Conservation (phyloP, 345 rosid genomes). For the Viola odorata region DNA sequence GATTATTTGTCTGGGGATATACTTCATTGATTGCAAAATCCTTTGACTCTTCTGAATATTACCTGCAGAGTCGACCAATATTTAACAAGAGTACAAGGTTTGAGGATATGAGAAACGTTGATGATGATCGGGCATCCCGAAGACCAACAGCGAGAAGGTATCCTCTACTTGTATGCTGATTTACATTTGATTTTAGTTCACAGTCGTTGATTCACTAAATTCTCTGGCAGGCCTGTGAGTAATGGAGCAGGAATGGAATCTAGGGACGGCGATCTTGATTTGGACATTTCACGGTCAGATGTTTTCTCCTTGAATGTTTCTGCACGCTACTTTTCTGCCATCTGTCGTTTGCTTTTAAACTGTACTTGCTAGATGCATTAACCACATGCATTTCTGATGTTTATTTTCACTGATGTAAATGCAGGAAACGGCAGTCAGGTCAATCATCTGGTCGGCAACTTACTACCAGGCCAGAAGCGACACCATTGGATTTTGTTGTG, state of each 20-base stretch:
- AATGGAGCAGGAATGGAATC: constrained; percentile 70
- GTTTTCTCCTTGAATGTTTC: neutral
- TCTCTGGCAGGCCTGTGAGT: constrained; percentile 50
- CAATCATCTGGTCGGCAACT: constrained; percentile 62
- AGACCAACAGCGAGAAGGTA: constrained; percentile 83
- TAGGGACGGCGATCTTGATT: constrained; percentile 83
- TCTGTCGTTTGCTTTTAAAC: neutral
- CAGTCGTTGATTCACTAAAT: neutral
- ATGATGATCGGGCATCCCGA: constrained; percentile 71
- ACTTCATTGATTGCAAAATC: no score
- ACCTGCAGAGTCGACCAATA: constrained; percentile 87
- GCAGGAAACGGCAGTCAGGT: constrained; percentile 63
- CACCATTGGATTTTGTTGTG: constrained; percentile 81
- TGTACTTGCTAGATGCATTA: neutral
- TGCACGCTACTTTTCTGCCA: neutral
- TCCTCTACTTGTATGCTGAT: neutral
- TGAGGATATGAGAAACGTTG: constrained; percentile 81
- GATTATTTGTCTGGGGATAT: no score
- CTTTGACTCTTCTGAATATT: constrained; percentile 1
- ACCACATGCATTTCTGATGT: neutral
- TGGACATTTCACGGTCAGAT: constrained; percentile 68
- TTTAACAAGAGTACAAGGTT: constrained; percentile 98
- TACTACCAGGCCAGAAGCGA: constrained; percentile 91
- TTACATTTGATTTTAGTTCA: constrained; percentile 3
- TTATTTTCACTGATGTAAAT: neutral